Base-by-base conservation (phyloP, 495 filamentous ascomycete genomes). In the Ramalina intermedia region DNA sequence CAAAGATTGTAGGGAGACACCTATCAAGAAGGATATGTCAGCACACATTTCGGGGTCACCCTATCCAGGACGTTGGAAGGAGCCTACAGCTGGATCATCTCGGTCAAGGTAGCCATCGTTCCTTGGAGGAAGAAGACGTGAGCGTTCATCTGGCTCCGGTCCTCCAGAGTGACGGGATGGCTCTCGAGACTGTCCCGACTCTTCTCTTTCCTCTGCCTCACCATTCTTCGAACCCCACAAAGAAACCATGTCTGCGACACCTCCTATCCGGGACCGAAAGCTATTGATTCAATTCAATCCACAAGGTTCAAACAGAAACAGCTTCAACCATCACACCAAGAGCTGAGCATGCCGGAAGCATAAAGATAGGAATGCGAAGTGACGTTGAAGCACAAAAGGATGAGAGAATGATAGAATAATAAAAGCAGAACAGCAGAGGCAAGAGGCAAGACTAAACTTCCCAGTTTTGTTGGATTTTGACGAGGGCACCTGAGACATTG, bases 1-100 rank as follows among this genome's bases (percentile, higher is more conserved):
- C 84, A 94, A 46, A 96, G 79, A 59, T 98, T 98, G 67, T 95
- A 94, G 0, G 91, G 91, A 1, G 91, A 88, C 27, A 96, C 84
- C 84, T 89, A 48, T 36, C 23, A 21, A 16, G n/a, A 14, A 16
- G 29, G 29, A 21, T 12, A 13, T 39, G 29, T 57, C 35, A 61
- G 43, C 35, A 51, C 38, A 13, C 36, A 33, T 8, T 8, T 14
- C 14, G 12, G n/a, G 44, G 44, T 55, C 9, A 53, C 37, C 18
- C n/a, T 37, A 13, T 33, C 17, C 11, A 18, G n/a, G 36, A 11
- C 40, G 8, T 7, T 23, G 18, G n/a, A 14, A 26, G 20, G 41
- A 46, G 33, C 76, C 63, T 70, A 87, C 91, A 47, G 89, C 89
- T 45, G 90, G 91, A 64, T 96, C 90, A 73, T 94, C 86, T n/a